phyloP scores from a whole-genome alignment of 1,284 basidiomycete genomes.

The Melampsora americana region DNA sequence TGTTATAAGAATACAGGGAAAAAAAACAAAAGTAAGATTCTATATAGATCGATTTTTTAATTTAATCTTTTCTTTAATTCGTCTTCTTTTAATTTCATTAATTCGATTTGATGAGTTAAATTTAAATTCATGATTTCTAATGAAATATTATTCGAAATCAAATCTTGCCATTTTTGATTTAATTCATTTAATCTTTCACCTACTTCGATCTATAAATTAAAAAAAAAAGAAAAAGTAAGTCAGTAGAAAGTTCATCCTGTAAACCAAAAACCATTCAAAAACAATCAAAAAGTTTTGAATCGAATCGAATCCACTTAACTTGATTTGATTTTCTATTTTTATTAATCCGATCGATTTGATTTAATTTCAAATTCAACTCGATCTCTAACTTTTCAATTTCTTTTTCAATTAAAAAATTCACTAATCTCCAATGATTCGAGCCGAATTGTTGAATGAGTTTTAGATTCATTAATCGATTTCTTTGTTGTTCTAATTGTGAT shows the following conservation, averaged over 20 bases:
- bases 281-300: no score
- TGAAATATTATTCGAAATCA: constrained; percentile 79
- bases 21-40: no score
- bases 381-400: constrained; percentile 71
- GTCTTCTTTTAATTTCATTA: constrained; percentile 51
- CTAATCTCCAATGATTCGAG: constrained; percentile 81
- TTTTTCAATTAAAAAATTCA: constrained; percentile 80
- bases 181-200: constrained; percentile 73
- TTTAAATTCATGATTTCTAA: constrained; percentile 88
- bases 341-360: constrained; percentile 76
- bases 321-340: constrained; percentile 78
- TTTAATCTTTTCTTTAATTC: constrained; percentile 18
- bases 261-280: no score
- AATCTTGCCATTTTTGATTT: constrained; percentile 81
- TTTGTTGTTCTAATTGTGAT: constrained; percentile 85
- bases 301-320: no score
- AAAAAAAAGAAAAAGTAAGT: constrained; percentile 44
- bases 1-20: no score
- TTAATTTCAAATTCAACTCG: constrained; percentile 68
- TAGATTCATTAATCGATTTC: constrained; percentile 79
- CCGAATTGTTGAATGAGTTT: constrained; percentile 81
- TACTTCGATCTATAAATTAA: constrained; percentile 65
- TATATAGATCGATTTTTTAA: no score
- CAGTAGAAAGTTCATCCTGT: neutral
- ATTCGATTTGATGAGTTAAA: constrained; percentile 67